Evolutionary conservation across 768 basidiomycete genomes (phyloP).

Genomic region (Termitomyces sp.): DNA sequence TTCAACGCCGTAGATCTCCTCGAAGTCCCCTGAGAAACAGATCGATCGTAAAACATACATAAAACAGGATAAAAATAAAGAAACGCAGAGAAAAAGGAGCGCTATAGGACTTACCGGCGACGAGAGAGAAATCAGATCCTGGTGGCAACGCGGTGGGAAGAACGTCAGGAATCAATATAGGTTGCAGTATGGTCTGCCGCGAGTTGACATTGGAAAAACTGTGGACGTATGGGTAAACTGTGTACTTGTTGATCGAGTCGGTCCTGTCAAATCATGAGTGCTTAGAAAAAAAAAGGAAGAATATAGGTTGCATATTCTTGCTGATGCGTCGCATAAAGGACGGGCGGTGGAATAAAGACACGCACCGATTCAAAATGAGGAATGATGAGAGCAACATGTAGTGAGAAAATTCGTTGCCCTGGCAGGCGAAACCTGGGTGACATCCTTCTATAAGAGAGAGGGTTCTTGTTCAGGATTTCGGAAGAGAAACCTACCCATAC

Average conservation of each 20-base stretch:
- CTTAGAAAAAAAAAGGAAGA: neutral
- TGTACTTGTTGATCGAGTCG: conserved; percentile 57
- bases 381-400: conserved; percentile 91
- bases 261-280: conserved; percentile 37
- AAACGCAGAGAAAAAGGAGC: no score
- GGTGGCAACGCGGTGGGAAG: conserved; percentile 65
- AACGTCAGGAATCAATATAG: conserved; percentile 78
- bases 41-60: neutral
- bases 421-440: conserved; percentile 72
- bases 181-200: conserved; percentile 53
- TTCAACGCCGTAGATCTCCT: conserved; percentile 78
- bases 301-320: neutral
- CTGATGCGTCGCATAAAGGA: neutral
- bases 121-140: conserved; percentile 70
- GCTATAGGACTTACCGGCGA: conserved; percentile 55
- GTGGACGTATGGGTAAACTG: conserved; percentile 86
- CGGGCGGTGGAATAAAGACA: neutral
- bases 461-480: neutral
- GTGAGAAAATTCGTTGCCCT: conserved; percentile 94
- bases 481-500: conserved; percentile 46
- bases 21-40: conserved; percentile 67
- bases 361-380: conserved; percentile 81
- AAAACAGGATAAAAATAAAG: neutral
- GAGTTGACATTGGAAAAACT: conserved; percentile 80
- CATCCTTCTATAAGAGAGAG: neutral